Evolutionary conservation across 441 rosid species (phyloP).

Genomic region (Manihot esculenta): DNA sequence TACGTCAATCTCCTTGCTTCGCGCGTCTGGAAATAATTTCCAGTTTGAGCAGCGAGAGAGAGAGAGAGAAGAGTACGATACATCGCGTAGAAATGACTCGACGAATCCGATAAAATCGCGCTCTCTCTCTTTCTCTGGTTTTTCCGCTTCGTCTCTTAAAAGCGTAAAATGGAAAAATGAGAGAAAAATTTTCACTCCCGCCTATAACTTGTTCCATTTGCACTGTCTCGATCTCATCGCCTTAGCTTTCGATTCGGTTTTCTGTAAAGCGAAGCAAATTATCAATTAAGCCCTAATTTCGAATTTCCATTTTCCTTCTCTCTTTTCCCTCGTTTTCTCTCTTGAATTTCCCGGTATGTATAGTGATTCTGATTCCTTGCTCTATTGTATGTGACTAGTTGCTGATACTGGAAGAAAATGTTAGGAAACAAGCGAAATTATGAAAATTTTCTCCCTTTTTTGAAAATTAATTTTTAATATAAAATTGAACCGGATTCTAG

Average conservation of each 20-base stretch:
- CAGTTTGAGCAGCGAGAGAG: neutral
- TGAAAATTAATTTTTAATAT: neutral
- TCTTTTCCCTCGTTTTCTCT: neutral
- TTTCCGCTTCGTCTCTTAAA: too few species aligned
- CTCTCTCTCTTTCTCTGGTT: neutral
- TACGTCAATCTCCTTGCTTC: neutral
- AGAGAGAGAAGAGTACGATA: too few species aligned
- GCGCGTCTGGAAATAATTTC: neutral
- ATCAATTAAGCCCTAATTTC: constrained; percentile 13
- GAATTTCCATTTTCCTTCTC: neutral
- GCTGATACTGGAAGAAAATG: neutral
- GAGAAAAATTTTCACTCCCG: constrained; percentile 4
- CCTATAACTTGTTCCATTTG: neutral
- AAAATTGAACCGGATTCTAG: neutral
- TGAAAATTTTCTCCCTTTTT: too few species aligned
- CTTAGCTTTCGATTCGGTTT: constrained; percentile 20
- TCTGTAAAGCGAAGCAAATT: neutral
- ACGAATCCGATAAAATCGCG: constrained; percentile 25
- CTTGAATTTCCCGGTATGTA: constrained; percentile 8
- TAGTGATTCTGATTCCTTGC: neutral
- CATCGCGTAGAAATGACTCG: constrained; percentile 34
- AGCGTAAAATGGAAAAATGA: neutral
- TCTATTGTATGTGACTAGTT: neutral
- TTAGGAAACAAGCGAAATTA: neutral
- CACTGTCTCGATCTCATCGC: constrained; percentile 29